Evolutionary conservation across 2,329 filamentous ascomycete species (phyloP).

Genomic region (Myriosclerotinia curreyana): DNA sequence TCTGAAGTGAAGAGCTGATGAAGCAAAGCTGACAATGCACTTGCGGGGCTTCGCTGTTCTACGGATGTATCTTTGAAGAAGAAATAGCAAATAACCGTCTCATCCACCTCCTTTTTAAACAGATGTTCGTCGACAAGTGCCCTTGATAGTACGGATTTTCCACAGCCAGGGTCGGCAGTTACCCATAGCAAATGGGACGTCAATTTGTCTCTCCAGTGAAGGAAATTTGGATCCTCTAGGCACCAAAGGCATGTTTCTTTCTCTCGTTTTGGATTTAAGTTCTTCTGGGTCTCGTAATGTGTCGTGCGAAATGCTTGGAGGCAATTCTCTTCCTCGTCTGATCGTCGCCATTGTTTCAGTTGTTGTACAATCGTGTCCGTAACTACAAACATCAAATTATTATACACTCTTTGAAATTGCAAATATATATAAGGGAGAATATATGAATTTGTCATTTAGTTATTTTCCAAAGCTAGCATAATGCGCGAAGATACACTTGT

Average conservation of each 20-base stretch:
- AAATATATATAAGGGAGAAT: slow-evolving; percentile 2
- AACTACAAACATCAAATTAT: slow-evolving; percentile 2
- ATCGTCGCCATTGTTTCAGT: slow-evolving; percentile 7
- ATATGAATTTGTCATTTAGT: not conserved
- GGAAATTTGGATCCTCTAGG: slow-evolving; percentile 6
- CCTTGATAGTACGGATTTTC: slow-evolving; percentile 21
- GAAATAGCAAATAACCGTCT: slow-evolving; percentile 18
- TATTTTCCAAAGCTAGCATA: not conserved
- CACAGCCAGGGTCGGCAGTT: slow-evolving; percentile 20
- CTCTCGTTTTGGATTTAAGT: slow-evolving; percentile 8
- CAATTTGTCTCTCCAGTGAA: slow-evolving; percentile 13
- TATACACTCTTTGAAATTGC: not conserved
- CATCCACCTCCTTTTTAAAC: not conserved
- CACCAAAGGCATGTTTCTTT: slow-evolving; percentile 14
- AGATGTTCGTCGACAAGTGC: slow-evolving; percentile 16
- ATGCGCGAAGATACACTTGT: not conserved
- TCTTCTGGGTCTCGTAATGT: slow-evolving; percentile 12
- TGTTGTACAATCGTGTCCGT: slow-evolving; percentile 3
- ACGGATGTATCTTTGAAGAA: slow-evolving; percentile 20
- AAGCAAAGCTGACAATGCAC: slow-evolving; percentile 16
- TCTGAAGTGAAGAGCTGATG: slow-evolving; percentile 19
- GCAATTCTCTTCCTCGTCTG: slow-evolving; percentile 11
- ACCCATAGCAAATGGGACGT: slow-evolving; percentile 16
- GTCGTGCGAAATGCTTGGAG: slow-evolving; percentile 1
- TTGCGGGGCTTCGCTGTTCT: slow-evolving; percentile 9